Conservation (phyloP, 2,329 filamentous ascomycete genomes). For the Hypoxylon sp. region DNA sequence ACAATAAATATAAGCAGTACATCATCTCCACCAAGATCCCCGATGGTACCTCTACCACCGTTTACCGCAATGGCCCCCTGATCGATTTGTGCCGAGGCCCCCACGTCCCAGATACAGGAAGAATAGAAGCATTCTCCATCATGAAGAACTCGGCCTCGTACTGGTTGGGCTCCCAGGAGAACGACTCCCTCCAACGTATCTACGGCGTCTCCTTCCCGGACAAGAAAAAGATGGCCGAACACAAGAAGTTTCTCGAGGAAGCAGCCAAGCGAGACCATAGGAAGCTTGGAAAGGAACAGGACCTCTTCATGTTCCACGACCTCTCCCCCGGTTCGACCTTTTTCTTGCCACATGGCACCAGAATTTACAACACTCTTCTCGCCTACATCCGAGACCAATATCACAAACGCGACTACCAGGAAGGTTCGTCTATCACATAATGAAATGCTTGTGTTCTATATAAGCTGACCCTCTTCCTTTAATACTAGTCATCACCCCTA, state of each 20-base stretch:
- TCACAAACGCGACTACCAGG: constrained; percentile 90
- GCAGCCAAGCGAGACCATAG: constrained; percentile 97
- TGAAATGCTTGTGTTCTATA: too few relatives aligned
- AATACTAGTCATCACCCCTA: constrained; percentile 83
- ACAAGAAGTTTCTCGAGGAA: constrained; percentile 95
- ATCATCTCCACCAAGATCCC: constrained; percentile 94
- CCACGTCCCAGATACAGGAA: constrained; percentile 90
- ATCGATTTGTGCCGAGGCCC: constrained; percentile 96
- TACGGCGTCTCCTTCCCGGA: constrained; percentile 95
- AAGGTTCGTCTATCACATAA: constrained; percentile 59
- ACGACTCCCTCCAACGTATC: constrained; percentile 95
- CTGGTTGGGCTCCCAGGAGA: constrained; percentile 91
- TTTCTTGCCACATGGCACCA: constrained; percentile 89
- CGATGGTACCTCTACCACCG: constrained; percentile 89
- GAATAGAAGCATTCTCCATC: constrained; percentile 94
- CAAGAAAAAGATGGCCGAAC: constrained; percentile 92
- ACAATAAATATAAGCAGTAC: constrained; percentile 98
- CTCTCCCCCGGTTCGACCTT: constrained; percentile 93
- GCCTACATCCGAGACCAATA: constrained; percentile 86
- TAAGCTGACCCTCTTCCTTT: too few relatives aligned
- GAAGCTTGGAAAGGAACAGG: constrained; percentile 92
- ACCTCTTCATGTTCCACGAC: constrained; percentile 97
- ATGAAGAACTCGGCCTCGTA: constrained; percentile 82
- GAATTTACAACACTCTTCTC: constrained; percentile 91
- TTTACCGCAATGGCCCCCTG: constrained; percentile 91